phyloP scores from a whole-genome alignment of 306 rosid genomes.

The Sesbania bispinosa region DNA sequence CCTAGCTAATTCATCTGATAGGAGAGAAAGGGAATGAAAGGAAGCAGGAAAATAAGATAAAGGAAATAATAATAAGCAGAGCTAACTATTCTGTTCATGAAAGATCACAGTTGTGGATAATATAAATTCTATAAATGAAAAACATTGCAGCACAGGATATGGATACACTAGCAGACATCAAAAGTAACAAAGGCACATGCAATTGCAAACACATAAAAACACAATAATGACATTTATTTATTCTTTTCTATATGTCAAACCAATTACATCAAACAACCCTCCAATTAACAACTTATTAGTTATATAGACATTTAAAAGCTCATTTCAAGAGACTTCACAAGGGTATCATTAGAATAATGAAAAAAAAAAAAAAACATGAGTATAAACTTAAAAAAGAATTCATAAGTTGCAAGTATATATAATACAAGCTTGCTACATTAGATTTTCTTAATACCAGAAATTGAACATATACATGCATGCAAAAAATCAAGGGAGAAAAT shows the following conservation, averaged over 20 bases:
- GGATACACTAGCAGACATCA: background rate
- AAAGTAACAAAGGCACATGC: background rate
- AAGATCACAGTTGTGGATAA: background rate
- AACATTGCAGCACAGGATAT: background rate
- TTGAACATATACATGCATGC: background rate
- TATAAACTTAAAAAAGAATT: background rate
- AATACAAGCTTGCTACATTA: background rate
- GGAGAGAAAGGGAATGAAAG: background rate
- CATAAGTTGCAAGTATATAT: background rate
- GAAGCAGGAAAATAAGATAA: background rate
- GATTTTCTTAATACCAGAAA: conserved; percentile 7
- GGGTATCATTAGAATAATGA: background rate
- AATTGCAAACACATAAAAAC: background rate
- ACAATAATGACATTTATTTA: background rate
- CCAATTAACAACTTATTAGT: background rate
- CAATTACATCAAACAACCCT: background rate
- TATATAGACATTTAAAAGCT: conserved; percentile 1
- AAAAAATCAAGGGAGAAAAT: background rate
- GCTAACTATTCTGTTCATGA: background rate
- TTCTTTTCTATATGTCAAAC: background rate
- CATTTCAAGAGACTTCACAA: background rate
- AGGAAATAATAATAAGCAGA: conserved; percentile 6
- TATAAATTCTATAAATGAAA: conserved; percentile 3
- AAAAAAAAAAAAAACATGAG: background rate
- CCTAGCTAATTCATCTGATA: background rate